Evolutionary conservation across 116 monocot species (phyloP).

Genomic region (Cymodocea nodosa): DNA sequence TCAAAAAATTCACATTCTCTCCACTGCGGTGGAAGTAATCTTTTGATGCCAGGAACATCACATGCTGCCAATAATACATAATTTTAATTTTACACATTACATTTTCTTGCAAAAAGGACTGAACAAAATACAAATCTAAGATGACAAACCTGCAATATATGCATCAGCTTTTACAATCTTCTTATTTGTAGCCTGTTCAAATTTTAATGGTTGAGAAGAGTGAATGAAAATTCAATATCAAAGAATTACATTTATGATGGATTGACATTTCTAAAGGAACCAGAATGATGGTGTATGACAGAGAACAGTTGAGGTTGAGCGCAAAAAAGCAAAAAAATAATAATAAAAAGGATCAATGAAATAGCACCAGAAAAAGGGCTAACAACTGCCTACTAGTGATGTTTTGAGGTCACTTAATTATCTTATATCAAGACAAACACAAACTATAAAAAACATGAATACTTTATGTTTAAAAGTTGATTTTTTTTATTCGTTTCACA

Average conservation of each 20-base stretch:
- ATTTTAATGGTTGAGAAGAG: background rate
- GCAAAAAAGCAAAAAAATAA: no score
- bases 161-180: constrained; percentile 88
- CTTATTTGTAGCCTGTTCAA: constrained; percentile 63
- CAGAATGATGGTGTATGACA: no score
- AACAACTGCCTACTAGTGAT: no score
- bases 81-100: background rate
- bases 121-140: background rate
- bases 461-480: no score
- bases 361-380: no score
- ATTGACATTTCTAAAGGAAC: no score
- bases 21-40: constrained; percentile 79
- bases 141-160: constrained; percentile 84
- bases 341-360: no score
- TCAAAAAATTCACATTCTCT: constrained; percentile 83
- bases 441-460: no score
- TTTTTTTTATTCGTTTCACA: no score
- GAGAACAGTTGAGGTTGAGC: no score
- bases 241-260: background rate
- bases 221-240: background rate
- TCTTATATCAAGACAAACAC: no score
- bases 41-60: constrained; percentile 99
- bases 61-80: constrained; percentile 45
- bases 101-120: background rate
- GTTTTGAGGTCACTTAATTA: no score